Evolutionary conservation across 1,139 yeast genomes (phyloP), one percentile per base, ranked within the genome.

Genomic region (Nadsonia starkeyi-henricii): DNA sequence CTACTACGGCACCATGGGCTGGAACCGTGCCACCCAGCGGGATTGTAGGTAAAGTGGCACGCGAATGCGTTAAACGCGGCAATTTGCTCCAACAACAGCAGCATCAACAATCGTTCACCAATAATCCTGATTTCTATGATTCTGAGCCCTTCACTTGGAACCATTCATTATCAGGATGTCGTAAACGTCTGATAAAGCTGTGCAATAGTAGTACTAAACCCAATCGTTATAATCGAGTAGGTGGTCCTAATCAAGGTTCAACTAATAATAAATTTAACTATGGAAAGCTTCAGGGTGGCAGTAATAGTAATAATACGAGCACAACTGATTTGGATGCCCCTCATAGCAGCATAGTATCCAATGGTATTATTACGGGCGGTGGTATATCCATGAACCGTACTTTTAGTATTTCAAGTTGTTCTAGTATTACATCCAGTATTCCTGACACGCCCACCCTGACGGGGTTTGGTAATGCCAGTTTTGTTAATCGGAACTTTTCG

Each of bases 11-110:
- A 3, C 69, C 69, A 15, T 65, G 65, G 49, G 60, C 65, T 9
- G 68, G 68, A 12, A 52, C 58, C 30, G 54, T 61, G 33, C 69
- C 68, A 19, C 69, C 69, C 2, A 58, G 64, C 1, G 69, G 68
- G 2, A 54, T 66, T 4, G 61, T 64, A 28, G 66, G 64, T 45
- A 55, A 62, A 37, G 69, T 63, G 1, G 67, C 68, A 45, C 59
- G 60, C 43, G 58, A 60, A 43, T 58, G 66, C 2, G 47, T 57
- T 20, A 58, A 58, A 43, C 52, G 51, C 21, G 64, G 39, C 12
- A 33, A 5, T 13, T 13, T 15, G 17, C 15, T 33, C 5, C 39
- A 33, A 33, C 28, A 23, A 23, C 5, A 23, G 5, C 28, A 23
- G 5, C 28, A 23, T 23, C 28, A 23, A 23, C 28, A 23, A 23